Conservation (phyloP, 2,329 filamentous ascomycete species). For the Alternaria brassicicola region DNA sequence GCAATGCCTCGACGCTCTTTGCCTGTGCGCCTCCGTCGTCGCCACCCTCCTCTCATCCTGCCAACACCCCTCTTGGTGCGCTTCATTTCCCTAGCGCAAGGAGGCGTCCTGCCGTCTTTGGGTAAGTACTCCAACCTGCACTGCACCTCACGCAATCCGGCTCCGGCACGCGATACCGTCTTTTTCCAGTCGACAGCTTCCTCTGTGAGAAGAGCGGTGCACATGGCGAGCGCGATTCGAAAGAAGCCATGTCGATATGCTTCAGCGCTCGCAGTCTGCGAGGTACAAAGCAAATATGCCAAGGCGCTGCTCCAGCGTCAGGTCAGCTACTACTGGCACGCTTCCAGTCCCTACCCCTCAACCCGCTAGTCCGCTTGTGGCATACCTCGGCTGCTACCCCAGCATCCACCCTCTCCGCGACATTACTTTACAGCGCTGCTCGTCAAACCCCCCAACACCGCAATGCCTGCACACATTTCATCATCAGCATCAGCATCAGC, state of each 20-base stretch:
- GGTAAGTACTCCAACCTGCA: neutral
- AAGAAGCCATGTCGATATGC: neutral
- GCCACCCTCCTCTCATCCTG: neutral
- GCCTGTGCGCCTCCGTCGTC: neutral
- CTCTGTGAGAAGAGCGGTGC: neutral
- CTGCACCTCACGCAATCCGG: neutral
- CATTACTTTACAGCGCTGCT: neutral
- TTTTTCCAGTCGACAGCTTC: neutral
- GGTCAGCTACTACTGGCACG: neutral
- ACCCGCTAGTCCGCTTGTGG: constrained; percentile 12
- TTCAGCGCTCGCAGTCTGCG: neutral
- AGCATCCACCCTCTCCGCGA: constrained; percentile 4
- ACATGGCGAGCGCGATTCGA: neutral
- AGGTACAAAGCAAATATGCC: neutral
- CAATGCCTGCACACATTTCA: no score
- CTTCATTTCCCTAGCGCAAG: constrained; percentile 6
- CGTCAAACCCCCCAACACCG: neutral
- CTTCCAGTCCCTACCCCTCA: constrained; percentile 21
- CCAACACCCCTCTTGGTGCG: neutral
- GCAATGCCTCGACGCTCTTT: neutral
- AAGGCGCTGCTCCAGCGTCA: neutral
- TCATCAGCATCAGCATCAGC: no score
- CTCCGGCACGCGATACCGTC: neutral
- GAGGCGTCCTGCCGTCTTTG: constrained; percentile 10
- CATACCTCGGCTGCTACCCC: constrained; percentile 21